phyloP scores from a whole-genome alignment of 2,329 filamentous ascomycete species.

The Colletotrichum tropicale region DNA sequence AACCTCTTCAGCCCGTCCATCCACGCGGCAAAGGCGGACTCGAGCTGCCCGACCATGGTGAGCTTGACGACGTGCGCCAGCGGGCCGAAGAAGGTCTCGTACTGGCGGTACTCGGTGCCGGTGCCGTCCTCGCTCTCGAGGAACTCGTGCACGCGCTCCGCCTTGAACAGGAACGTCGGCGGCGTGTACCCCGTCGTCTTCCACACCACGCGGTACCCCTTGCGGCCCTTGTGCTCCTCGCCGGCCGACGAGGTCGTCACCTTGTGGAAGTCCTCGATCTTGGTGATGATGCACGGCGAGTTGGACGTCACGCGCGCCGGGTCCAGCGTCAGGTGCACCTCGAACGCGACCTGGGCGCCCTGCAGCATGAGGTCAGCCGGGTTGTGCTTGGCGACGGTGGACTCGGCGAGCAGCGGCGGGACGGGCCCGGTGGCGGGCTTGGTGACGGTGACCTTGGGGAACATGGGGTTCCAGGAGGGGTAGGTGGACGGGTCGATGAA shows the following conservation, averaged over 20 bases:
- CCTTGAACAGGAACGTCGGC: conserved; percentile 35
- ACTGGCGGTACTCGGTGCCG: conserved; percentile 43
- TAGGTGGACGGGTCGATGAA: conserved; percentile 34
- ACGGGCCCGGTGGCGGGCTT: conserved; percentile 19
- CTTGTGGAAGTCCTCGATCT: conserved; percentile 34
- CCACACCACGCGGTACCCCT: conserved; percentile 45
- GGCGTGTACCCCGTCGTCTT: conserved; percentile 28
- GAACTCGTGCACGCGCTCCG: conserved; percentile 49
- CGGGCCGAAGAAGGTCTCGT: conserved; percentile 50
- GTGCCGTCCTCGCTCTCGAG: conserved; percentile 26
- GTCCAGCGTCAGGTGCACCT: conserved; percentile 34
- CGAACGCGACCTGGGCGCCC: conserved; percentile 35
- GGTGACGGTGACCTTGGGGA: conserved; percentile 30
- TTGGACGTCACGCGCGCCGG: conserved; percentile 21
- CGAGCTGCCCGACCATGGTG: conserved; percentile 34
- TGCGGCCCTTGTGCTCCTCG: conserved; percentile 26
- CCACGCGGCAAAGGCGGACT: conserved; percentile 40
- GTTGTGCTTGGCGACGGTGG: conserved; percentile 3
- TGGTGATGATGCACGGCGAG: conserved; percentile 29
- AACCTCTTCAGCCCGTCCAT: conserved; percentile 40
- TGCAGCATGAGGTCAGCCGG: conserved; percentile 28
- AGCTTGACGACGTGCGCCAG: conserved; percentile 37
- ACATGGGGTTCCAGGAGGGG: conserved; percentile 40
- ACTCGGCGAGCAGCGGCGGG: conserved; percentile 22
- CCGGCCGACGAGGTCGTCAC: neutral